Conservation (phyloP, 2,329 filamentous ascomycete genomes). For the Tolypocladium guangdongense region DNA sequence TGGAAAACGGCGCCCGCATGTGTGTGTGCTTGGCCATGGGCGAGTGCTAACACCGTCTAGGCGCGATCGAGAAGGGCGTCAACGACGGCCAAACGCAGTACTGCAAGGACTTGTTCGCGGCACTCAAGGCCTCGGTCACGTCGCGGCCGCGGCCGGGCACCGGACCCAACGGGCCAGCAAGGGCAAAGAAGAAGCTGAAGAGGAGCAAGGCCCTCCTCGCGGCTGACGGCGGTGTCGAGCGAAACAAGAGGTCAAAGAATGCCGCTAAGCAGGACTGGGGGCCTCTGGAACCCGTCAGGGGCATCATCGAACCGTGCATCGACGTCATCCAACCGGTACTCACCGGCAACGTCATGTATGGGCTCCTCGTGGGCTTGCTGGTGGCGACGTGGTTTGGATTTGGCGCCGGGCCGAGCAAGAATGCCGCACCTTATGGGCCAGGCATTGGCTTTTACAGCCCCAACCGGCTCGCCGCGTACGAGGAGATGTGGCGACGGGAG, state of each 20-base stretch:
- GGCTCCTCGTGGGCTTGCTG: constrained; percentile 61
- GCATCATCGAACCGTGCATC: constrained; percentile 56
- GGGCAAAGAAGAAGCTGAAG: constrained; percentile 52
- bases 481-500: constrained; percentile 83
- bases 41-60: constrained; percentile 30
- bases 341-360: constrained; percentile 67
- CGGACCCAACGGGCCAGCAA: constrained; percentile 34
- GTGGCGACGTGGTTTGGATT: constrained; percentile 65
- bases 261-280: constrained; percentile 55
- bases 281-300: constrained; percentile 65
- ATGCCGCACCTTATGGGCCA: constrained; percentile 23
- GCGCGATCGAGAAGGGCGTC: constrained; percentile 90
- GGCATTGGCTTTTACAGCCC: constrained; percentile 28
- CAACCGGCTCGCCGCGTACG: constrained; percentile 71
- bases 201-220: constrained; percentile 36
- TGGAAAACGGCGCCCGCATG: background rate
- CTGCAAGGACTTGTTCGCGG: constrained; percentile 66
- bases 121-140: constrained; percentile 62
- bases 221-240: constrained; percentile 29
- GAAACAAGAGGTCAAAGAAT: constrained; percentile 28
- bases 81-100: constrained; percentile 81
- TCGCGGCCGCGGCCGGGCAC: constrained; percentile 45
- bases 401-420: constrained; percentile 32
- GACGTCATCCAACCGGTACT: constrained; percentile 62
- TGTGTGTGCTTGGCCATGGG: background rate